Evolutionary conservation across 257 asterid genomes (phyloP), one percentile per base, ranked within the genome.

Genomic region (Dorcoceras hygrometricum): DNA sequence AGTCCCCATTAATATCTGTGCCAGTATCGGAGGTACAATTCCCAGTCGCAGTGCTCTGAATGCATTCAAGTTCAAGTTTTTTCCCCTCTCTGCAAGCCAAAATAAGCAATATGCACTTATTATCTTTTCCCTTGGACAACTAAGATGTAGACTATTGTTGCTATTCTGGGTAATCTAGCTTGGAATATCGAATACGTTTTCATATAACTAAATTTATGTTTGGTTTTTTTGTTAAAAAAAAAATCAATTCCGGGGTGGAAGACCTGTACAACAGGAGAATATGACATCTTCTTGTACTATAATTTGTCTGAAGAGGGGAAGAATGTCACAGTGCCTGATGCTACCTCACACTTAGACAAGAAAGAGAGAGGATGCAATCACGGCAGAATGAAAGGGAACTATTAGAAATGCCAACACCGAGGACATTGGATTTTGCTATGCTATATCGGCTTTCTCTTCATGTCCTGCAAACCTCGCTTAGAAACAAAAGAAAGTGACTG

Each of bases 341-440:
- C 60, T 43, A 55, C 74, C 69, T 19, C 10, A 57, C 32, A 43
- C 50, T 51, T 22, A 56, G 71, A 60, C 68, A 65, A 14, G 7
- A 23, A 11, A 12, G 39, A 59, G 59, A 60, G 57, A 46, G 25
- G 24, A 24, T 73, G 5, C 61, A 59, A 32, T 3, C 22, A 18
- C 28, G 60, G 63, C 70, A 74, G 66, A 9, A 26, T 23, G 81
- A 70, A 67, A 77, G 67, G 64, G 77, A n/a, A 72, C 80, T 18
- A 59, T 51, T 53, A 59, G 62, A 65, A 72, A 69, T 72, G 36
- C 69, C 46, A 69, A 12, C 23, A 64, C 61, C 59, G 70, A 59
- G 57, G 24, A 28, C 36, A n/a, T n/a, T n/a, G n/a, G n/a, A n/a
- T n/a, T n/a, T n/a, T n/a, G n/a, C n/a, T n/a, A n/a, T n/a, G n/a